These are phyloP conservation scores for Sclerotinia nivalis DNA, from an alignment of 2,329 filamentous ascomycete species.

Conservation along the genomic window DNA sequence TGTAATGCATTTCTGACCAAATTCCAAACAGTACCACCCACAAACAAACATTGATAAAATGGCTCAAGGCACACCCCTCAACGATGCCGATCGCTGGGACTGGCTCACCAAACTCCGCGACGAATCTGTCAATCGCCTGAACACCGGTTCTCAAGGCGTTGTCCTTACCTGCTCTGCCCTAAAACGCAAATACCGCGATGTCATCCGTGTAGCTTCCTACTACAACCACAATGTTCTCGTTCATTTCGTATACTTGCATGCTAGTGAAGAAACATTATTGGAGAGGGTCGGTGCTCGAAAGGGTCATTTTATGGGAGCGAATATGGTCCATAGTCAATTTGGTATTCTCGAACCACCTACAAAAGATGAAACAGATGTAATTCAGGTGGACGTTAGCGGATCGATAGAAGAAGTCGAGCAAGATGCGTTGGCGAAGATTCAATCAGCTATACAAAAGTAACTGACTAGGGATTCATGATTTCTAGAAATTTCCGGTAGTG, in stretches of 20 bases:
- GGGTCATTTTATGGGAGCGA: slow-evolving; percentile 92
- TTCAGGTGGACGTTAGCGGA: slow-evolving; percentile 68
- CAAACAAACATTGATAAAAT: slow-evolving; percentile 87
- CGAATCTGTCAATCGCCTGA: slow-evolving; percentile 58
- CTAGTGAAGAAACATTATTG: slow-evolving; percentile 72
- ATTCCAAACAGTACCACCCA: slow-evolving; percentile 64
- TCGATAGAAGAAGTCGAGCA: slow-evolving; percentile 59
- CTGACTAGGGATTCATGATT: slow-evolving; percentile 26
- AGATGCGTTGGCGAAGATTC: slow-evolving; percentile 59
- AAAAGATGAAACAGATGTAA: slow-evolving; percentile 68
- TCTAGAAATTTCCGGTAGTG: not conserved
- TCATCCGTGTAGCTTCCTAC: slow-evolving; percentile 79
- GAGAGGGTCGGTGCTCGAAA: slow-evolving; percentile 72
- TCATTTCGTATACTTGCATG: slow-evolving; percentile 90
- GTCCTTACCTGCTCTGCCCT: slow-evolving; percentile 94
- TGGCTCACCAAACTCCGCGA: slow-evolving; percentile 83
- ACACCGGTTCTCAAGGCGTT: slow-evolving; percentile 65
- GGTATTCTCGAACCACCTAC: slow-evolving; percentile 81
- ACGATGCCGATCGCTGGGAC: slow-evolving; percentile 94
- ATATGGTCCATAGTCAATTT: slow-evolving; percentile 94
- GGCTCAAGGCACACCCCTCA: slow-evolving; percentile 78
- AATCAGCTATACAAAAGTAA: slow-evolving; percentile 29
- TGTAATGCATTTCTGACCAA: not conserved
- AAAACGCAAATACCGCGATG: slow-evolving; percentile 95
- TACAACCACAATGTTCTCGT: slow-evolving; percentile 71